Conservation (phyloP, 2,329 filamentous ascomycete genomes). For the Botrytis hyacinthi region DNA sequence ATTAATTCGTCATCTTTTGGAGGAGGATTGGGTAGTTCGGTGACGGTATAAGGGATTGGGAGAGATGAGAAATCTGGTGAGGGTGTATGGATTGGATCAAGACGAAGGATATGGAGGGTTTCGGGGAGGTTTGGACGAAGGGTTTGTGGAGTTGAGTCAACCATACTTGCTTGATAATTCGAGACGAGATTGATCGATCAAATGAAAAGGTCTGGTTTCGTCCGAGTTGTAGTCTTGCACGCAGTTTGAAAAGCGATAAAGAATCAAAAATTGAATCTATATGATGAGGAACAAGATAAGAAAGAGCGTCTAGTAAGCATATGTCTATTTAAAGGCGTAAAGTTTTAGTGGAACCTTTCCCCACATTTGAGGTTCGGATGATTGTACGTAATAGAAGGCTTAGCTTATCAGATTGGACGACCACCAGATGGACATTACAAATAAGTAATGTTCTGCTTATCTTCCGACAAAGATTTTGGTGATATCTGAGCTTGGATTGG, state of each 20-base stretch:
- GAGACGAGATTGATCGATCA: neutral
- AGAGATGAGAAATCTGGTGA: conserved; percentile 11
- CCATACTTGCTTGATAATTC: neutral
- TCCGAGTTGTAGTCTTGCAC: neutral
- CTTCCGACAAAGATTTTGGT: neutral
- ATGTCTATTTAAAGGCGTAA: neutral
- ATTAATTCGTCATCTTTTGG: conserved; percentile 36
- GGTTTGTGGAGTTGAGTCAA: neutral
- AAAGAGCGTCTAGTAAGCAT: neutral
- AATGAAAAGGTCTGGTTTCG: neutral
- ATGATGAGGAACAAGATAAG: neutral
- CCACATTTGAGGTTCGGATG: neutral
- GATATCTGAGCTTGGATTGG: neutral
- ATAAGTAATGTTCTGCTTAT: neutral
- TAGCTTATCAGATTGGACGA: neutral
- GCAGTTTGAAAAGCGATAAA: no score
- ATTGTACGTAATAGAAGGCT: neutral
- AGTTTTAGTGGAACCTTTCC: neutral
- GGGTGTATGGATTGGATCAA: neutral
- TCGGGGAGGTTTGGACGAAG: conserved; percentile 1
- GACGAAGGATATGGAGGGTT: neutral
- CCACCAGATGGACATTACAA: no score
- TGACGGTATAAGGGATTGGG: conserved; percentile 30
- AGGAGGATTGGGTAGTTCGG: conserved; percentile 24
- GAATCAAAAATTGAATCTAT: neutral